Evolutionary conservation across 2,329 filamentous ascomycete genomes (phyloP).

Genomic region (Aspergillus quadrilineatus): DNA sequence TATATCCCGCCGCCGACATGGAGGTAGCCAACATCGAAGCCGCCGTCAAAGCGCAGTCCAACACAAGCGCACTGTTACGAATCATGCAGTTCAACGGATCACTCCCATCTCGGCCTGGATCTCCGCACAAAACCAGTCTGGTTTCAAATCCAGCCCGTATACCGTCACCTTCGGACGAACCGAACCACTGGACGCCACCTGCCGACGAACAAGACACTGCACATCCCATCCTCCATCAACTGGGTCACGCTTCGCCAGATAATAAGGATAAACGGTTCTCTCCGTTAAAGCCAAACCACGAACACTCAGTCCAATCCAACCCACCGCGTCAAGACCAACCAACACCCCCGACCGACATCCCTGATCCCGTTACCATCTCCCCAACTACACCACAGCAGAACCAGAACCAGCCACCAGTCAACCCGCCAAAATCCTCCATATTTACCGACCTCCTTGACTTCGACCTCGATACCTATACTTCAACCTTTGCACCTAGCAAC

Average conservation of each 20-base stretch:
- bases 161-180: conserved; percentile 1
- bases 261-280: not conserved
- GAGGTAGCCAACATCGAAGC: conserved; percentile 45
- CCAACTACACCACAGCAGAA: conserved; percentile 7
- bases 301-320: not conserved
- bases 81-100: conserved; percentile 33
- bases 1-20: conserved; percentile 83
- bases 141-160: conserved; percentile 12
- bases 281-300: not conserved
- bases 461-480: conserved; percentile 27
- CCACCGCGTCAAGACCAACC: conserved; percentile 12
- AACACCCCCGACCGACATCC: conserved; percentile 26
- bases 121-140: conserved; percentile 17
- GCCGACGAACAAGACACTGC: conserved; percentile 6
- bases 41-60: conserved; percentile 33
- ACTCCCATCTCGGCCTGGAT: conserved; percentile 7
- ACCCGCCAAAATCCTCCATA: conserved; percentile 13
- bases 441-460: conserved; percentile 22
- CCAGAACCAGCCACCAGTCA: not conserved
- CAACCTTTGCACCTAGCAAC: conserved; percentile 16
- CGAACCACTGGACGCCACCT: conserved; percentile 15
- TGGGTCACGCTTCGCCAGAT: conserved; percentile 1
- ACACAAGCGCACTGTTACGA: conserved; percentile 29
- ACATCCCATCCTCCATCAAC: not conserved
- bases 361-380: conserved; percentile 21